These are phyloP conservation scores for Linum usitatissimum DNA, from an alignment of 345 rosid species.

Conservation along the genomic window DNA sequence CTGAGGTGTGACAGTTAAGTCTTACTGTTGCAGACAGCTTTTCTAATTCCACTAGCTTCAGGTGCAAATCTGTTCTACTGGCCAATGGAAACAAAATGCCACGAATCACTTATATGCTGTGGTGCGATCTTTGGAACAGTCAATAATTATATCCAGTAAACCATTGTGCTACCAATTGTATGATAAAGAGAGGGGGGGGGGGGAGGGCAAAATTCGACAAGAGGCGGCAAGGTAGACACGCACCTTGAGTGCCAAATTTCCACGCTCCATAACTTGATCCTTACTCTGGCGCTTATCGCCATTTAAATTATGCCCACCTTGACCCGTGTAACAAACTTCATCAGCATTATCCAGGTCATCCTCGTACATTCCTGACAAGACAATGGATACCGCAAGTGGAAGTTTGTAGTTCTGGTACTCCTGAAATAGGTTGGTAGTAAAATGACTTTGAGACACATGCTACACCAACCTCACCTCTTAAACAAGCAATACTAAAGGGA, in stretches of 20 bases:
- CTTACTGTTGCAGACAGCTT: too few species aligned
- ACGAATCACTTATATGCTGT: too few species aligned
- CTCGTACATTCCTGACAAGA: slow-evolving; percentile 88
- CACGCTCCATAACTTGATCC: slow-evolving; percentile 62
- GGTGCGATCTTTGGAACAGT: too few species aligned
- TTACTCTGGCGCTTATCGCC: slow-evolving; percentile 79
- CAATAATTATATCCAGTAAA: too few species aligned
- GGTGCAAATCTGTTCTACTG: too few species aligned
- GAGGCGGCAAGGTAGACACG: slow-evolving; percentile 11
- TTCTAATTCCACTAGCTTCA: too few species aligned
- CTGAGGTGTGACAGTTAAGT: too few species aligned
- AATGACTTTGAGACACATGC: neutral
- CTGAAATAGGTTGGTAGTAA: slow-evolving; percentile 23
- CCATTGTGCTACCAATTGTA: too few species aligned
- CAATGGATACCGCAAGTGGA: slow-evolving; percentile 68
- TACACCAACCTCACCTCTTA: too few species aligned
- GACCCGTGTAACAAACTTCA: slow-evolving; percentile 79
- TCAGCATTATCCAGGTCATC: slow-evolving; percentile 96
- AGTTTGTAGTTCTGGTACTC: slow-evolving; percentile 34
- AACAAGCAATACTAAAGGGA: too few species aligned
- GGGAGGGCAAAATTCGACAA: neutral
- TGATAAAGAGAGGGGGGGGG: too few species aligned
- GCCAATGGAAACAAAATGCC: too few species aligned
- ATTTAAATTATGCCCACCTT: slow-evolving; percentile 74
- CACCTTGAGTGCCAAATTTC: slow-evolving; percentile 90